Base-by-base conservation (phyloP, 331 rosid species). In the Saraca asoca region DNA sequence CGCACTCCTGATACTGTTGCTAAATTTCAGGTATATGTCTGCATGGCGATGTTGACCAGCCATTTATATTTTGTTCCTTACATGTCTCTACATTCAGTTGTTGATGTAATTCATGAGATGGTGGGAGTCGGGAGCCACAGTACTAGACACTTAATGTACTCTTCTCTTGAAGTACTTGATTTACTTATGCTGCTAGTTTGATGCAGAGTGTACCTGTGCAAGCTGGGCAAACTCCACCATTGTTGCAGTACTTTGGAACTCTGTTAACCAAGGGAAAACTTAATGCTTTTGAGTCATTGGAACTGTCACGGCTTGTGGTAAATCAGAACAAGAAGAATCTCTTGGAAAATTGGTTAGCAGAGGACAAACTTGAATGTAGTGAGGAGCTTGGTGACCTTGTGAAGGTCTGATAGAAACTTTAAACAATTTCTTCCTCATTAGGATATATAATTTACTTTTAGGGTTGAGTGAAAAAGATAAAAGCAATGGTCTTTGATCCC, bases 341-440 rank as follows among this genome's bases (percentile, higher is more conserved):
- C 29, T 54, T 89, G 75, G 96, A 89, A 52, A 89, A 86, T 81
- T 89, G 94, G 94, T 78, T 89, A 63, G 94, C 96, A 2, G 96
- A 89, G 79, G 96, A 89, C 85, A 89, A 89, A 64, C 84, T 89
- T 62, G 96, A 89, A 82, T 89, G 96, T 77, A 86, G 91, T 2
- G 94, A 89, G 76, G 96, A 89, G 64, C 78, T 89, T 51, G 96
- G 96, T 58, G 96, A 89, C 72, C 96, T 89, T 75, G 96, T 86
- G 80, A 89, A 86, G 96, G 96, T 89, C 50, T 66, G 63, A 29
- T 48, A 16, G 58, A 74, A 74, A 68, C 58, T 49, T 33, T 33
- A 29, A 60, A 60, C 66, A 50, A 14, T 66, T 70, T 24, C 58
- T 18, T 41, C 34, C 35, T 64, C 58, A 29, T 45, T 49, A n/a